phyloP scores from a whole-genome alignment of 2,329 filamentous ascomycete species.

The Neonectria hederae region DNA sequence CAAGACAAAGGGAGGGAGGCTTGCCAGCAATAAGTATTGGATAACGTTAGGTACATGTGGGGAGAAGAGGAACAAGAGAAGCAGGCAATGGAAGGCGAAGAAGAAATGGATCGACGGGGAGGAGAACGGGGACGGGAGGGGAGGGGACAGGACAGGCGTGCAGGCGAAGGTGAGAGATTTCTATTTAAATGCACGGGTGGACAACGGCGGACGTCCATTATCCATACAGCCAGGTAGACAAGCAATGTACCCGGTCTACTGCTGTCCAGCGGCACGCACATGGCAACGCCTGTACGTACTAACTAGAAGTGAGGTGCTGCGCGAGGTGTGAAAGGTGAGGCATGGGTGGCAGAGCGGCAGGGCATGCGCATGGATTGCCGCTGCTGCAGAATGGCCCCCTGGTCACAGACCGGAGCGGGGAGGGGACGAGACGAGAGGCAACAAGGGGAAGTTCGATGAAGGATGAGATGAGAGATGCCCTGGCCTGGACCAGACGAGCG shows the following conservation, averaged over 20 bases:
- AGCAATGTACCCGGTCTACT: background rate
- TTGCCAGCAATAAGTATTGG: background rate
- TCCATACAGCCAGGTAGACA: background rate
- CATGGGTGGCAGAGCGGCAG: conserved; percentile 13
- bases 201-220: conserved; percentile 1
- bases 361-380: background rate
- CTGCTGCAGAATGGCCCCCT: conserved; percentile 2
- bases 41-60: background rate
- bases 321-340: background rate
- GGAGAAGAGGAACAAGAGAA: background rate
- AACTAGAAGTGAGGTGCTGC: background rate
- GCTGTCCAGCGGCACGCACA: conserved; percentile 17
- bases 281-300: conserved; percentile 3
- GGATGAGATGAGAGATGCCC: background rate
- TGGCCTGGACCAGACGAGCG: background rate
- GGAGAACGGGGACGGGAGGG: conserved; percentile 8
- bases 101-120: conserved; percentile 10
- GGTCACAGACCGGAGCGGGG: conserved; percentile 13
- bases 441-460: conserved; percentile 13
- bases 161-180: conserved; percentile 18
- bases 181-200: conserved; percentile 23
- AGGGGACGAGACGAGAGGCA: conserved; percentile 15
- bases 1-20: background rate
- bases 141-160: background rate
- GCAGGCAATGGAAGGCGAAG: conserved; percentile 1